phyloP scores from a whole-genome alignment of 1,284 basidiomycete genomes.

The Cryptococcus jaspeensis region DNA sequence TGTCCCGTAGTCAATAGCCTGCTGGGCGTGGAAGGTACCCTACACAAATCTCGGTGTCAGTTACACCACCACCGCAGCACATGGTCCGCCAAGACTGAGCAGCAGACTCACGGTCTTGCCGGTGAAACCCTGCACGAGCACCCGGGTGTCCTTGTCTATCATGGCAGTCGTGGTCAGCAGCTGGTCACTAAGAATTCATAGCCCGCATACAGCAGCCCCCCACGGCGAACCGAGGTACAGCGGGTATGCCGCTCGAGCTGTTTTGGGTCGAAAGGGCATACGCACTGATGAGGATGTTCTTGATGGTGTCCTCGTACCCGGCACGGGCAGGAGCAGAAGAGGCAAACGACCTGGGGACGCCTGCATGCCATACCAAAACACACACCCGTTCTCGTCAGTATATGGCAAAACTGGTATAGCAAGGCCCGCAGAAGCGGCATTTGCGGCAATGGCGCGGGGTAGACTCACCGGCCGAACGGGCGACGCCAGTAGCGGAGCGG shows the following conservation, averaged over 20 bases:
- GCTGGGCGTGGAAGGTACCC: constrained; percentile 96
- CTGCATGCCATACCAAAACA: constrained; percentile 7
- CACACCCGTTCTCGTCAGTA: not conserved
- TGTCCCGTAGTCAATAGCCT: constrained; percentile 86
- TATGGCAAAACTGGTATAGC: not conserved
- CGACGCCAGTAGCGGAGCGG: constrained; percentile 28
- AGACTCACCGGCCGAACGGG: constrained; percentile 27
- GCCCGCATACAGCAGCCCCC: not conserved
- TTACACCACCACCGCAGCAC: not conserved
- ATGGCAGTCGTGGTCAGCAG: not conserved
- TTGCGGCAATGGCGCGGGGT: not conserved
- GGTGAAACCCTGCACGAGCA: constrained; percentile 89
- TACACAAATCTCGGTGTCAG: constrained; percentile 40
- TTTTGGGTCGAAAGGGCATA: not conserved
- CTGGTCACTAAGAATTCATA: not conserved
- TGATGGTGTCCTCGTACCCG: constrained; percentile 84
- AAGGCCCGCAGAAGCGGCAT: not conserved
- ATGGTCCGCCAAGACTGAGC: not conserved
- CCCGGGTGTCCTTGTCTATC: constrained; percentile 83
- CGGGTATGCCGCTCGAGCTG: not conserved
- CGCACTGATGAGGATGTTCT: constrained; percentile 77
- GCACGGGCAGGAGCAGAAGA: constrained; percentile 64
- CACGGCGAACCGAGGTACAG: not conserved
- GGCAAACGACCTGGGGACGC: constrained; percentile 60
- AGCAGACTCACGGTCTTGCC: constrained; percentile 81